Percentiles rank a stretch among this genome's conserved stretches.
Evolutionary conservation across 148 eudicot species (phyloP).

Genomic region (Silene conica): DNA sequence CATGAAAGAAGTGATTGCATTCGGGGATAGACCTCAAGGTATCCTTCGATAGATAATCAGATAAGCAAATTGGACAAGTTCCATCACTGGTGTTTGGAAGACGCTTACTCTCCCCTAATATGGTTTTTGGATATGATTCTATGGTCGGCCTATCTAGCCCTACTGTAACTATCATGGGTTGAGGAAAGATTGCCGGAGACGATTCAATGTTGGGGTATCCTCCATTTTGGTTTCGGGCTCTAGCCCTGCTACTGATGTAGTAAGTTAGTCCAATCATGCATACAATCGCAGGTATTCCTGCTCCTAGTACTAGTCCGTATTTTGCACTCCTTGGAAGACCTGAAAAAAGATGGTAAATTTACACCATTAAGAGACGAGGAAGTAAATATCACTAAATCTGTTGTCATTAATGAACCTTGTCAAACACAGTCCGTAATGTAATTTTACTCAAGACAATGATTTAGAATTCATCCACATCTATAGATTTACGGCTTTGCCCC

Average conservation of each 20-base stretch:
- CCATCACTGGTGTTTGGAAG: slow-evolving; percentile 49
- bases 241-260: slow-evolving; percentile 30
- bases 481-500: no score
- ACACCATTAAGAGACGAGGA: not conserved
- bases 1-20: slow-evolving; percentile 81
- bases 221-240: slow-evolving; percentile 15
- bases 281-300: slow-evolving; percentile 51
- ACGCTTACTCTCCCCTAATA: slow-evolving; percentile 59
- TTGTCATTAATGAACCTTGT: not conserved
- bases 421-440: no score
- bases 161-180: slow-evolving; percentile 18
- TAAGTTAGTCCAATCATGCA: slow-evolving; percentile 43
- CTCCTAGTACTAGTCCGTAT: slow-evolving; percentile 53
- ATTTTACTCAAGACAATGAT: not conserved
- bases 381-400: not conserved
- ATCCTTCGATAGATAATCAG: slow-evolving; percentile 64
- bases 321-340: slow-evolving; percentile 54
- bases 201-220: slow-evolving; percentile 17
- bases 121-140: slow-evolving; percentile 59
- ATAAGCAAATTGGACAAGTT: slow-evolving; percentile 67
- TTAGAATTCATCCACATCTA: not conserved
- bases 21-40: slow-evolving; percentile 63
- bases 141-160: slow-evolving; percentile 59
- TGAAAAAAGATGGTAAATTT: slow-evolving; percentile 20
- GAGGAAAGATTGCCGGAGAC: slow-evolving; percentile 38